Percentiles rank a stretch among this genome's conserved stretches.
phyloP scores from a whole-genome alignment of 257 asterid species.

The Haberlea rhodopensis region DNA sequence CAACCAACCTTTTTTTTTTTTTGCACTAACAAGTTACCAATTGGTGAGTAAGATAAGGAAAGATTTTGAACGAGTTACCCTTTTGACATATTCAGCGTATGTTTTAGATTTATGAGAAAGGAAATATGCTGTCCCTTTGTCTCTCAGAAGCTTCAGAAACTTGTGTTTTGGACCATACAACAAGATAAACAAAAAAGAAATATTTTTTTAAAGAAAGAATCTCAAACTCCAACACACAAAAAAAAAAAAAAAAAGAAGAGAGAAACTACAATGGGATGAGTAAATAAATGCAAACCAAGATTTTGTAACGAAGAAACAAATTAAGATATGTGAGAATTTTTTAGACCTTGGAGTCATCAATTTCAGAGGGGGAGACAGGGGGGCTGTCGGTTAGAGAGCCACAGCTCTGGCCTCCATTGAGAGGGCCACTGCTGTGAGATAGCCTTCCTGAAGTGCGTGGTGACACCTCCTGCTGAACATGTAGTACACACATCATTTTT shows the following conservation, averaged over 20 bases:
- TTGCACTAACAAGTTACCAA: too few relatives aligned
- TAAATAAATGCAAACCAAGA: conserved; percentile 6
- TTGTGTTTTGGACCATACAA: conserved; percentile 41
- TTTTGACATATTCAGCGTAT: conserved; percentile 15
- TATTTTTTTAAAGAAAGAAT: too few relatives aligned
- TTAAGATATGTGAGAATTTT: neutral
- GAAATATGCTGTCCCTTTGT: conserved; percentile 24
- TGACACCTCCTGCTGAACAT: conserved; percentile 89
- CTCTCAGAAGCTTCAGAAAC: conserved; percentile 38
- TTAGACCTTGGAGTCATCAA: conserved; percentile 80
- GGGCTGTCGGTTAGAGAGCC: conserved; percentile 93
- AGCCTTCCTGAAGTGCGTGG: conserved; percentile 97
- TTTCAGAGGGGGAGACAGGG: conserved; percentile 85
- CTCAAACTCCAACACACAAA: too few relatives aligned
- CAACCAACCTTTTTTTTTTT: conserved; percentile 1
- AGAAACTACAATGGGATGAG: neutral
- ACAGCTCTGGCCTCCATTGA: conserved; percentile 62
- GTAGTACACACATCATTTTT: conserved; percentile 23
- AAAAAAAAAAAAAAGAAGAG: too few relatives aligned
- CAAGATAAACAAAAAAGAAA: conserved; percentile 18
- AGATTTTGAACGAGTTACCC: conserved; percentile 31
- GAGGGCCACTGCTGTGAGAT: conserved; percentile 98
- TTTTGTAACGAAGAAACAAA: neutral
- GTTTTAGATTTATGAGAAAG: conserved; percentile 61
- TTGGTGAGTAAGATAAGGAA: conserved; percentile 33